phyloP scores from a whole-genome alignment of 1,139 yeast genomes.

The Nadsonia commutata region DNA sequence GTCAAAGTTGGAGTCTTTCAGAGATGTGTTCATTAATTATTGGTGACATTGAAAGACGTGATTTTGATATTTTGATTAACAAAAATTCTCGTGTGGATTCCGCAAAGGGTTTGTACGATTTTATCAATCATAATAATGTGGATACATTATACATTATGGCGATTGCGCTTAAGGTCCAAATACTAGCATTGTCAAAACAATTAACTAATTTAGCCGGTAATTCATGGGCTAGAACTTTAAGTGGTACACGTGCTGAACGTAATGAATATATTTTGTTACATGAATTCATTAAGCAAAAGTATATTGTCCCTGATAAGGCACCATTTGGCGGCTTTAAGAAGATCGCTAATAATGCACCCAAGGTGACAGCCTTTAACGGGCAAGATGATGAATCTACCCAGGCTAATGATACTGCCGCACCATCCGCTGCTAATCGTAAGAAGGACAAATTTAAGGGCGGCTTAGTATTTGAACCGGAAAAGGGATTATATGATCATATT shows the following conservation, averaged over 20 bases:
- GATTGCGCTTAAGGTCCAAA: conserved; percentile 69
- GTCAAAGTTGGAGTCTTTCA: conserved; percentile 90
- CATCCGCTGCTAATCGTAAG: conserved; percentile 28
- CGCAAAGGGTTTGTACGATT: conserved; percentile 50
- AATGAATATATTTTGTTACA: conserved; percentile 87
- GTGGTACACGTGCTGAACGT: conserved; percentile 94
- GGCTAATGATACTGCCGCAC: conserved; percentile 16
- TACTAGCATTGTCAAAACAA: conserved; percentile 78
- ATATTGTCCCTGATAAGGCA: conserved; percentile 72
- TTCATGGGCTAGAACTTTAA: conserved; percentile 89
- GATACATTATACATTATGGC: conserved; percentile 58
- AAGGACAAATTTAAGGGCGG: conserved; percentile 93
- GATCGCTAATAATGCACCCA: conserved; percentile 26
- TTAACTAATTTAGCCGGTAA: conserved; percentile 92
- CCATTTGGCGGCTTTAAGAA: conserved; percentile 15
- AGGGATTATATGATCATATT: conserved; percentile 81
- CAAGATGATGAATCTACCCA: conserved; percentile 16
- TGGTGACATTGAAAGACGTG: conserved; percentile 45
- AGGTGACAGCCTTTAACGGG: conserved; percentile 8
- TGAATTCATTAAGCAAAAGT: conserved; percentile 72
- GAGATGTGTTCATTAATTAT: conserved; percentile 82
- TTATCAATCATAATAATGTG: conserved; percentile 51
- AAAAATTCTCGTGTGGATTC: conserved; percentile 41
- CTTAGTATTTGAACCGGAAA: conserved; percentile 91
- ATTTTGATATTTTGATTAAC: conserved; percentile 56